A percentile compares a stretch with the other conserved stretches of the same genome.
Evolutionary conservation across 2,329 filamentous ascomycete species (phyloP).

Genomic region (Plectosphaerella cucumerina): DNA sequence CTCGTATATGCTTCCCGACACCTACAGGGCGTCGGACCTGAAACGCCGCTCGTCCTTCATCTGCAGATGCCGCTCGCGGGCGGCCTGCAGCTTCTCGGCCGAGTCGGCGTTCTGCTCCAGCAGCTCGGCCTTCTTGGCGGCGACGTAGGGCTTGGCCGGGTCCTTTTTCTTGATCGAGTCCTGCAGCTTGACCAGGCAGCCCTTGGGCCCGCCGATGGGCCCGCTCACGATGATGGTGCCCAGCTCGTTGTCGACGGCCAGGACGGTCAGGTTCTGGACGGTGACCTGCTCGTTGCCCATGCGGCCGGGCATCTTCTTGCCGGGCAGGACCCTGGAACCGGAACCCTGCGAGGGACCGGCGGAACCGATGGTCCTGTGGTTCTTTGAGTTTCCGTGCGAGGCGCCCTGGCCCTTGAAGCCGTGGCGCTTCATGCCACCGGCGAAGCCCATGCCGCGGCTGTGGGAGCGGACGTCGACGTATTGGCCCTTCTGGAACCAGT

Average conservation of each 20-base stretch:
- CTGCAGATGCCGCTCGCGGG: conserved; percentile 46
- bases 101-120: conserved; percentile 43
- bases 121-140: conserved; percentile 37
- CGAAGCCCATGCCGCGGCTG: conserved; percentile 86
- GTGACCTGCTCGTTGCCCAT: conserved; percentile 92
- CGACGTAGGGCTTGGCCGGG: conserved; percentile 43
- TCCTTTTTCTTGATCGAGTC: conserved; percentile 83
- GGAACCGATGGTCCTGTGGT: conserved; percentile 89
- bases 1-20: conserved; percentile 7
- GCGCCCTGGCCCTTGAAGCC: conserved; percentile 86
- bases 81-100: conserved; percentile 40
- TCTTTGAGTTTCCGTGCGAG: conserved; percentile 92
- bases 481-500: conserved; percentile 88
- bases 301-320: conserved; percentile 95
- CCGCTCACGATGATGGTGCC: conserved; percentile 88
- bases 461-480: conserved; percentile 81
- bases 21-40: not conserved
- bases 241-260: conserved; percentile 82
- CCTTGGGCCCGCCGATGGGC: conserved; percentile 82
- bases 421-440: conserved; percentile 96
- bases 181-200: conserved; percentile 77
- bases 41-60: conserved; percentile 38
- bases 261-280: conserved; percentile 83
- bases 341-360: conserved; percentile 85
- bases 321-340: conserved; percentile 87